Conservation (phyloP, 2,329 filamentous ascomycete genomes). For the Botrytis pseudocinerea region DNA sequence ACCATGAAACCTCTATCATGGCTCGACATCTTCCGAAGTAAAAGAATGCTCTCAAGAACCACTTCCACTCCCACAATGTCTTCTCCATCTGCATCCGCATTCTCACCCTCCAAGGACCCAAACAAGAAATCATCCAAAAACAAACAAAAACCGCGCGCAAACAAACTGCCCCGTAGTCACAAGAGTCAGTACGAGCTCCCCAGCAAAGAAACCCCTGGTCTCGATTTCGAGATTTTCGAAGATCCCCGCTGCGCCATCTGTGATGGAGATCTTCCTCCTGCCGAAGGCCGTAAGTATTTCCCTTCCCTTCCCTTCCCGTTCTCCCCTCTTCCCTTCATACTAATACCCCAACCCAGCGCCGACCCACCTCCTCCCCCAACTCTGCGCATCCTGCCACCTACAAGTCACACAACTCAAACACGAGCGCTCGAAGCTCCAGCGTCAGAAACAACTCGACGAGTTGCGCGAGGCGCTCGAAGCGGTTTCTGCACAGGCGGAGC, state of each 20-base stretch:
- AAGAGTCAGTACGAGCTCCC: background rate
- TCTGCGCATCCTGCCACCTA: background rate
- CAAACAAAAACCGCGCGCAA: background rate
- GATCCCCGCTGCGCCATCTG: background rate
- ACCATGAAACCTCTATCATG: background rate
- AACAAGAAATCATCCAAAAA: background rate
- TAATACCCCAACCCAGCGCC: background rate
- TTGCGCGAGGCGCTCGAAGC: background rate
- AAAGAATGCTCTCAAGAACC: background rate
- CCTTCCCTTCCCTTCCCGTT: background rate
- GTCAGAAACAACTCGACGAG: background rate
- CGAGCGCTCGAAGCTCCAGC: background rate
- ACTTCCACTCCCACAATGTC: background rate
- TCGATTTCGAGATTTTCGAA: background rate
- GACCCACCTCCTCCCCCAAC: background rate
- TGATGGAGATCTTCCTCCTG: background rate
- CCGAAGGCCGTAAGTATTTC: background rate
- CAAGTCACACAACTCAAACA: background rate
- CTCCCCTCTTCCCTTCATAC: background rate
- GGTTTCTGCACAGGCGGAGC: background rate
- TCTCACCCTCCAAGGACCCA: background rate
- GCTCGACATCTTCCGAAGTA: background rate
- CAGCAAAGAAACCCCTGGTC: background rate
- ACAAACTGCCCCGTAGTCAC: background rate
- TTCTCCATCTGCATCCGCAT: conserved; percentile 1